Percentiles rank a stretch among this genome's conserved stretches.
phyloP scores from a whole-genome alignment of 768 basidiomycete genomes.

The Rhizopogon vesiculosus region DNA sequence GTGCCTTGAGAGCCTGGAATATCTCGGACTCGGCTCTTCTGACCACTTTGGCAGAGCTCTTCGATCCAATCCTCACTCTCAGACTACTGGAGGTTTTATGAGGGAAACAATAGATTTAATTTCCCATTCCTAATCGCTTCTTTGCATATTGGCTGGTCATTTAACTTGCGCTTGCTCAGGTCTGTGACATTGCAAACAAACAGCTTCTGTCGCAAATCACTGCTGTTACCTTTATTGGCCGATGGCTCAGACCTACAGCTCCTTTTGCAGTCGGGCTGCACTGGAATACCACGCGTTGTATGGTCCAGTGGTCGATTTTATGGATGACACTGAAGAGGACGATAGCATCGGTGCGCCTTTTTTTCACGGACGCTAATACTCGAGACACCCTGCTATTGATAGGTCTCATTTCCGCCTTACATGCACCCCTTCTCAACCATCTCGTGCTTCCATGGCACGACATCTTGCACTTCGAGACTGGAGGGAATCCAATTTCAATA shows the following conservation, averaged over 20 bases:
- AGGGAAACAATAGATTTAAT: neutral
- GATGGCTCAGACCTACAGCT: too few relatives aligned
- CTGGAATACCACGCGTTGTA: constrained; percentile 5
- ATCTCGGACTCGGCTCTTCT: neutral
- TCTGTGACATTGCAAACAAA: constrained; percentile 8
- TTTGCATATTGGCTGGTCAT: constrained; percentile 6
- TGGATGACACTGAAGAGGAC: constrained; percentile 4
- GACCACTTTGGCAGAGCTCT: too few relatives aligned
- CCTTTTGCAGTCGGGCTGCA: too few relatives aligned
- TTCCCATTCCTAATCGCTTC: neutral
- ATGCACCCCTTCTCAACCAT: constrained; percentile 4
- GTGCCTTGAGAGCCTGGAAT: constrained; percentile 5
- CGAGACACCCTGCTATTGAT: too few relatives aligned
- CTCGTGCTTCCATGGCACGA: constrained; percentile 17
- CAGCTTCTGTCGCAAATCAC: neutral
- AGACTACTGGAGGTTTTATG: too few relatives aligned
- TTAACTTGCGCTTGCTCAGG: constrained; percentile 7
- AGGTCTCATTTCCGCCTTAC: constrained; percentile 8
- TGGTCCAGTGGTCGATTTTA: constrained; percentile 11
- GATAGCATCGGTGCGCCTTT: neutral
- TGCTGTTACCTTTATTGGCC: too few relatives aligned
- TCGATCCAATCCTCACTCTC: too few relatives aligned
- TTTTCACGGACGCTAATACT: constrained; percentile 11
- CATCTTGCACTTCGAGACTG: constrained; percentile 7
- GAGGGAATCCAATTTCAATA: constrained; percentile 5